Conservation (phyloP, 352 stramenopile genomes). For the Sclerospora graminicola region DNA sequence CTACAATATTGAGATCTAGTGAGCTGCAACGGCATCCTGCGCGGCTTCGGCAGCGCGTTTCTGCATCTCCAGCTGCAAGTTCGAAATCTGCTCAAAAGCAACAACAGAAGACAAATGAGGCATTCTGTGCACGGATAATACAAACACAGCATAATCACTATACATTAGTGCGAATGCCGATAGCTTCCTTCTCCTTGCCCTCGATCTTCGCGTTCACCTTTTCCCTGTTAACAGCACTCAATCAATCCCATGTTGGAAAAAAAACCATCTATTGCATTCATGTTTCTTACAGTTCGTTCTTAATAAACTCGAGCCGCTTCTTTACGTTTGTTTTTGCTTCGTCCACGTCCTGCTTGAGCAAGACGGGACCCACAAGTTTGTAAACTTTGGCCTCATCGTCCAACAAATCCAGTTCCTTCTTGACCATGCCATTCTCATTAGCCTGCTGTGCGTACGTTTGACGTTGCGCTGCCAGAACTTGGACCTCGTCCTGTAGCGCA, state of each 20-base stretch:
- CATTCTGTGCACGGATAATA: neutral
- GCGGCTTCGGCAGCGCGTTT: constrained; percentile 73
- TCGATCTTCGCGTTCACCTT: constrained; percentile 85
- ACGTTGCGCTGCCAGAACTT: constrained; percentile 75
- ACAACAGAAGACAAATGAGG: neutral
- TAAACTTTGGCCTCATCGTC: constrained; percentile 86
- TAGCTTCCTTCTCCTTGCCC: constrained; percentile 84
- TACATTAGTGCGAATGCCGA: constrained; percentile 82
- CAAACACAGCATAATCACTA: neutral
- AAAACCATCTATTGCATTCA: neutral
- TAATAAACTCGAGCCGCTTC: constrained; percentile 95
- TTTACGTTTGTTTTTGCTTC: constrained; percentile 92
- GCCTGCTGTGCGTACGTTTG: constrained; percentile 88
- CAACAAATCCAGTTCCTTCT: constrained; percentile 86
- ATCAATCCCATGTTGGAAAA: too few species aligned
- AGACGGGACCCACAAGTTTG: constrained; percentile 91
- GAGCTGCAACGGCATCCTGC: constrained; percentile 38
- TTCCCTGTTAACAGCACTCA: constrained; percentile 37
- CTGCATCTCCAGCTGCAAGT: constrained; percentile 86
- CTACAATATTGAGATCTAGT: constrained; percentile 12
- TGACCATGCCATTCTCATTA: constrained; percentile 96
- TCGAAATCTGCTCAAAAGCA: constrained; percentile 58
- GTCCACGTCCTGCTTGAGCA: constrained; percentile 92
- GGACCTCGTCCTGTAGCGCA: constrained; percentile 85
- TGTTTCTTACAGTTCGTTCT: constrained; percentile 84